phyloP scores from a whole-genome alignment of 306 rosid species.

The Cicer cuneatum region DNA sequence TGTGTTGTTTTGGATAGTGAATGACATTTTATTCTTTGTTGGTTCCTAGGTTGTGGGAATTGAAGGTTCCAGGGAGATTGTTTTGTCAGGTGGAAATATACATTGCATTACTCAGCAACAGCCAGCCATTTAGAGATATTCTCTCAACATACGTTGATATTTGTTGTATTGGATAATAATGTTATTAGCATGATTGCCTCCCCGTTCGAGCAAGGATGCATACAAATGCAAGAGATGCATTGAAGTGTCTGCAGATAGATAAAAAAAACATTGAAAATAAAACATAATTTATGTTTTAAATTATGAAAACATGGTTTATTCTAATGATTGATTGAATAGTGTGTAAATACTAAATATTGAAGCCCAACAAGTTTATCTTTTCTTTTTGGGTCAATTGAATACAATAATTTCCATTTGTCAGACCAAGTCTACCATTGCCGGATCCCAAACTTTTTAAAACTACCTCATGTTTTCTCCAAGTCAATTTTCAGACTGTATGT shows the following conservation, averaged over 20 bases:
- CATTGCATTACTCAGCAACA: slow-evolving; percentile 98
- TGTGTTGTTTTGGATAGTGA: slow-evolving; percentile 33
- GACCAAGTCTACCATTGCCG: too few species aligned
- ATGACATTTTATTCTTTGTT: slow-evolving; percentile 24
- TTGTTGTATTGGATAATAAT: slow-evolving; percentile 12
- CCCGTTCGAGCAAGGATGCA: slow-evolving; percentile 1
- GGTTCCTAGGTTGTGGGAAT: slow-evolving; percentile 74
- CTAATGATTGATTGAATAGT: too few species aligned
- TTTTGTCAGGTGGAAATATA: slow-evolving; percentile 86
- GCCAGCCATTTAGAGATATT: slow-evolving; percentile 53
- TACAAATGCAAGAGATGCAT: slow-evolving; percentile 8
- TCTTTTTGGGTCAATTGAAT: too few species aligned
- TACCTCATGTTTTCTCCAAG: neutral
- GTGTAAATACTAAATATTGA: too few species aligned
- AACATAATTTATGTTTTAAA: neutral
- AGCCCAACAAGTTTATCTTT: too few species aligned
- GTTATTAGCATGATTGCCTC: neutral
- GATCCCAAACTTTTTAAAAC: neutral
- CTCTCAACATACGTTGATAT: slow-evolving; percentile 8
- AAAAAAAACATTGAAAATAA: neutral
- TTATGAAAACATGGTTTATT: too few species aligned
- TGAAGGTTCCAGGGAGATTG: slow-evolving; percentile 94
- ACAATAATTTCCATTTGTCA: too few species aligned
- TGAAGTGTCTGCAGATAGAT: neutral
- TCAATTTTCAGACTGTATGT: neutral